Evolutionary conservation across 23 red algal genomes (phyloP).

Genomic region (Gracilaria domingensis): DNA sequence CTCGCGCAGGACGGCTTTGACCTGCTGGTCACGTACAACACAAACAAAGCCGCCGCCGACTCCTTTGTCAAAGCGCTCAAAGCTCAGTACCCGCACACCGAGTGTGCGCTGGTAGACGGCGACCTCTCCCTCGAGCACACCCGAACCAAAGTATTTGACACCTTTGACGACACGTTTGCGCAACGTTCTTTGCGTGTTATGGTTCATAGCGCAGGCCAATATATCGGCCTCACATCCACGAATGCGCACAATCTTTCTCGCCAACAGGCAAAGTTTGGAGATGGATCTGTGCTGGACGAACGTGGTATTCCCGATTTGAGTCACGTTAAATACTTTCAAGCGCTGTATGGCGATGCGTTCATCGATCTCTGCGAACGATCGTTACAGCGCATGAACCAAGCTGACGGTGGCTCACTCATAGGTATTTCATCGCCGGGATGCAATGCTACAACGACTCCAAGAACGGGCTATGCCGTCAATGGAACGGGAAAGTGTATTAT

Average conservation of each 20-base stretch:
- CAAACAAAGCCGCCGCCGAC: not conserved
- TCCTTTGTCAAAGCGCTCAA: not conserved
- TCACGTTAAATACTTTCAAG: not conserved
- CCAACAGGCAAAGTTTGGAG: not conserved
- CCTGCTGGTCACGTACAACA: slow-evolving; percentile 1
- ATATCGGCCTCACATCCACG: not conserved
- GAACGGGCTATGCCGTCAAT: not conserved
- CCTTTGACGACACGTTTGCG: not conserved
- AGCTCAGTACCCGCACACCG: not conserved
- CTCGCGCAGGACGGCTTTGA: not conserved
- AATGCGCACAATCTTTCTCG: not conserved
- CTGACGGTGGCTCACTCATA: not conserved
- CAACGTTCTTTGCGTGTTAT: not conserved
- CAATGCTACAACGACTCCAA: not conserved
- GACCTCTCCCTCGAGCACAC: not conserved
- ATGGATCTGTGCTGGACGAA: not conserved
- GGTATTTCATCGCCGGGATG: not conserved
- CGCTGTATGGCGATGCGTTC: not conserved
- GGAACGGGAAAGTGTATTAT: slow-evolving; percentile 18
- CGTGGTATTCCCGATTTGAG: not conserved
- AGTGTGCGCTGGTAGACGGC: not conserved
- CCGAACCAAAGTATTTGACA: not conserved
- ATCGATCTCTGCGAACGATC: slow-evolving; percentile 9
- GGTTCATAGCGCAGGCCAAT: slow-evolving; percentile 11
- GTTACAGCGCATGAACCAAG: not conserved